Evolutionary conservation across 441 rosid genomes (phyloP).

Genomic region (Arabidopsis hybrid): DNA sequence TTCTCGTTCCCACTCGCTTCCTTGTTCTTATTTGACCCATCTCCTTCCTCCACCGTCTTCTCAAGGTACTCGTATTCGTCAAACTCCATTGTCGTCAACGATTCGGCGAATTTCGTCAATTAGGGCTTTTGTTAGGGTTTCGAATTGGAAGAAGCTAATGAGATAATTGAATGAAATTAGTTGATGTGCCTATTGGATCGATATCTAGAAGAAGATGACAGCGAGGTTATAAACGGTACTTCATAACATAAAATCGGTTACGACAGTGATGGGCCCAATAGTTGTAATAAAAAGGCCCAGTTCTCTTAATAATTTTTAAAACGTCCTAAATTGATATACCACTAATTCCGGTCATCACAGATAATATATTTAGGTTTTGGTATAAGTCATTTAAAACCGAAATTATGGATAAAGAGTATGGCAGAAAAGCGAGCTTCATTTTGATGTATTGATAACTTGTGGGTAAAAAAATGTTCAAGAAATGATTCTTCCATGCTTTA

Average conservation of each 20-base stretch:
- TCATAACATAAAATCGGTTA: not conserved
- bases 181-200: constrained; percentile 14
- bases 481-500: constrained; percentile 37
- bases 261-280: constrained; percentile 3
- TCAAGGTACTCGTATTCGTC: constrained; percentile 97
- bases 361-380: too few species aligned
- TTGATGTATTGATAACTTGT: constrained; percentile 17
- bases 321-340: not conserved
- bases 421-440: constrained; percentile 22
- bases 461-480: constrained; percentile 25
- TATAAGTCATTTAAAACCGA: not conserved
- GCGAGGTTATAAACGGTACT: constrained; percentile 31
- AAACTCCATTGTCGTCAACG: constrained; percentile 66
- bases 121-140: constrained; percentile 62
- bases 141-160: constrained; percentile 24
- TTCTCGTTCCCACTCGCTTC: constrained; percentile 57
- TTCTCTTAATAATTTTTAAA: not conserved
- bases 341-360: too few species aligned
- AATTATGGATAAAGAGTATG: not conserved
- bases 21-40: constrained; percentile 52
- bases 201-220: constrained; percentile 22
- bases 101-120: constrained; percentile 15
- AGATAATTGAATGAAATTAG: not conserved
- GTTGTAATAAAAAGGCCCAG: constrained; percentile 16
- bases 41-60: constrained; percentile 80